Percentiles rank a stretch among this genome's conserved stretches.
Conservation (phyloP, 1,139 yeast species). For the Pneumocystis oryctolagi region DNA sequence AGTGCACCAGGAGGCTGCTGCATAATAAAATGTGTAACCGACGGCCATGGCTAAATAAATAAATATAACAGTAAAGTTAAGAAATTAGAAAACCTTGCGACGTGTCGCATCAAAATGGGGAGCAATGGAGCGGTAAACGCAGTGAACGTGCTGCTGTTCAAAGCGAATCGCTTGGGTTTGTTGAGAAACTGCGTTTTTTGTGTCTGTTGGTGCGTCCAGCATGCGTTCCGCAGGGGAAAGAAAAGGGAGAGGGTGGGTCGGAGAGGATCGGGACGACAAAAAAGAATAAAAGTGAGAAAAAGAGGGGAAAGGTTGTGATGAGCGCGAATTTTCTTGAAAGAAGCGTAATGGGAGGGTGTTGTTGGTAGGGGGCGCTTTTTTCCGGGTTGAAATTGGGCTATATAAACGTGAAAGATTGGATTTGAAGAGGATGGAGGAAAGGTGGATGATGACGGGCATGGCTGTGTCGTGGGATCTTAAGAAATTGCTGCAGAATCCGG, state of each 20-base stretch:
- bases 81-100: slow-evolving; percentile 40
- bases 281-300: too few relatives aligned
- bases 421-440: not conserved
- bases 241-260: too few relatives aligned
- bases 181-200: not conserved
- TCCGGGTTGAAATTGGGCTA: too few relatives aligned
- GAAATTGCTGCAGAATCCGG: not conserved
- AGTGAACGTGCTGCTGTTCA: slow-evolving; percentile 53
- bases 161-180: not conserved
- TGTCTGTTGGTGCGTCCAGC: too few relatives aligned
- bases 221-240: too few relatives aligned
- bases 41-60: slow-evolving; percentile 65
- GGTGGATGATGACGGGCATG: not conserved
- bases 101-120: slow-evolving; percentile 83
- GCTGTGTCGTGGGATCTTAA: not conserved
- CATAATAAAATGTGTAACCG: slow-evolving; percentile 57
- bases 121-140: slow-evolving; percentile 83
- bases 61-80: not conserved
- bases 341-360: too few relatives aligned
- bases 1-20: slow-evolving; percentile 31
- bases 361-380: too few relatives aligned
- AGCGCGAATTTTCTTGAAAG: too few relatives aligned
- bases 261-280: too few relatives aligned
- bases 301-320: too few relatives aligned
- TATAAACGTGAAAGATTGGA: too few relatives aligned